Base-by-base conservation (phyloP, 2,329 filamentous ascomycete species). In the Leptographium galeiforme region DNA sequence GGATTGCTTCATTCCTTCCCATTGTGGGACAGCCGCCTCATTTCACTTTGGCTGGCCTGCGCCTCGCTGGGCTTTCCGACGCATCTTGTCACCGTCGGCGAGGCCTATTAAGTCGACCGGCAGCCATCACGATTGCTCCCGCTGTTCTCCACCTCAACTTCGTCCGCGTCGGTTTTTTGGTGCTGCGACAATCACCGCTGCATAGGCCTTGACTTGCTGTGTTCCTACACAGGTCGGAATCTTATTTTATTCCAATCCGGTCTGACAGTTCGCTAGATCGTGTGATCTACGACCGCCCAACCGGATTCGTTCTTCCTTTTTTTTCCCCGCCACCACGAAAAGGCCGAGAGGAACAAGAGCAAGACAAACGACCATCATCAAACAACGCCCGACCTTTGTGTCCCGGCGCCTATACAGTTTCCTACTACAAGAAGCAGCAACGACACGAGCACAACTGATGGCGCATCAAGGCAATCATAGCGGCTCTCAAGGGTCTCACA, bases 381-480 rank as follows among this genome's bases (percentile, higher is more conserved):
- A 14, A 25, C n/a, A 25, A 43, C 41, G 18, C 41, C 7, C 12
- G 41, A 14, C 25, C 7, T 25, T 44, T 30, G 18, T 18, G 12
- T 13, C 6, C 41, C 18, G 10, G 41, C 18, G 11, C 19, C 3
- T 44, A 19, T 44, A 25, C 10, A 44, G n/a, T 13, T 32, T 14
- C 13, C 7, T n/a, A 32, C 45, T 16, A 16, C n/a, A 48, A 19
- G 12, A 45, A 49, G 39, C 30, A 38, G 44, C 18, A 32, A 39
- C 49, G 47, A 18, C 2, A 19, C 48, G 18, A 2, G 25, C 16
- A 25, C 13, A 6, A 34, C 32, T 18, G 33, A 59, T 59, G 57
- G 56, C 55, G 46, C 48, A 54, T 43, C 52, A 50, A 19, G 41
- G 36, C 14, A 57, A 48, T 53, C 55, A 53, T 52, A 57, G 45